Evolutionary conservation across 2,329 filamentous ascomycete genomes (phyloP), one percentile per base, ranked within the genome.

Genomic region (Penicillium sp.): DNA sequence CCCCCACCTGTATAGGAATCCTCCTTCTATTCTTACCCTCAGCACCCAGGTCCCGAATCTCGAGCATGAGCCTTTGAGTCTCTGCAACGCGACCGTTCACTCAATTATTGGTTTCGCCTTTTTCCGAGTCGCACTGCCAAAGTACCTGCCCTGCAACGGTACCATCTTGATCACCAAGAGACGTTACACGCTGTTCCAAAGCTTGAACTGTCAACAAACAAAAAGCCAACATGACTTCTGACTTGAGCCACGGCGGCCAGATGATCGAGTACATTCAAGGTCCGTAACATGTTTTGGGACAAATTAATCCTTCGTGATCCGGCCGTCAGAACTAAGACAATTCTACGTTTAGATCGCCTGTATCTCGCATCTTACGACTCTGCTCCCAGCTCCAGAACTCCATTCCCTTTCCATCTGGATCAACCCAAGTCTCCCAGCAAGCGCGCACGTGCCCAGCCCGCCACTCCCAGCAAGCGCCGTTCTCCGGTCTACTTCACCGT

Each of bases 231-330:
- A 77, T 76, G 72, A 75, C 74, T 66, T 75, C 71, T 65, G 76
- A 78, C 67, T 77, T 79, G 47, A 77, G 83, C 72, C 89, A 86
- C 75, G 85, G 90, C 78, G 92, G 91, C 59, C 91, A 96, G 79
- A 86, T 96, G 67, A 92, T 97, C 71, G 92, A 97, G 80, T 97
- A 96, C 76, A 96, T 97, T 68, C 90, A 92, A 80, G 90, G 92
- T 96, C 82, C 68, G 85, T 79, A 54, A 38, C 57, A 49, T 50
- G 27, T 47, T 34, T 22, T 48, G 62, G 58, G 56, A 65, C 61
- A 53, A 62, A 51, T 48, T 77, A 79, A 67, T 79, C 72, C 49
- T 21, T 16, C 24, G 52, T 38, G 47, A 42, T 11, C 32, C 14
- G 14, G 13, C 0, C 5, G 29, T 34, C 47, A 53, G 43, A 54